Percentiles rank a stretch among this genome's conserved stretches.
These are phyloP conservation scores for Glonium stellatum DNA, from an alignment of 495 filamentous ascomycete genomes.

Conservation along the genomic window DNA sequence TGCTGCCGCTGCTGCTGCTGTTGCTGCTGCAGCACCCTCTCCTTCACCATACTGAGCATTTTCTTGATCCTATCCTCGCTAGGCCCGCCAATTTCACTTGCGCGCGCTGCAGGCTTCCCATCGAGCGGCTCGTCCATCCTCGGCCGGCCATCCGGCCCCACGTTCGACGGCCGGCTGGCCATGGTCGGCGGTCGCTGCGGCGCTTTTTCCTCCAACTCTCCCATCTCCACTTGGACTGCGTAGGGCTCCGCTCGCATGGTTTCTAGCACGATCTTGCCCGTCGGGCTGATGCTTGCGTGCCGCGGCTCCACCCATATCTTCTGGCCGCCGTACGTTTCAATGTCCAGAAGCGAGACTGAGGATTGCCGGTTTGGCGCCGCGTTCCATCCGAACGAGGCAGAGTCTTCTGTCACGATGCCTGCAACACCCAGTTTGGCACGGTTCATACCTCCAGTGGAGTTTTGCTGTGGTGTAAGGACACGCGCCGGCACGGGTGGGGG, in stretches of 20 bases:
- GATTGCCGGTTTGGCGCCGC: conserved; percentile 25
- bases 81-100: no score
- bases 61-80: no score
- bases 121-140: no score
- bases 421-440: conserved; percentile 31
- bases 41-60: no score
- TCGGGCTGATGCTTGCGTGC: conserved; percentile 51
- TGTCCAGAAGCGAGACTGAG: conserved; percentile 13
- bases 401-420: conserved; percentile 28
- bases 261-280: conserved; percentile 42
- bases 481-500: conserved; percentile 61
- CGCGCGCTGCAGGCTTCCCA: no score
- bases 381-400: no score
- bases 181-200: background rate
- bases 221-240: background rate
- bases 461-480: conserved; percentile 46
- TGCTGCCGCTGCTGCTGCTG: no score
- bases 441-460: background rate
- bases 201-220: background rate
- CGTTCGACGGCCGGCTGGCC: no score
- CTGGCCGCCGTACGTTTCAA: conserved; percentile 52
- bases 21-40: no score
- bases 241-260: background rate
- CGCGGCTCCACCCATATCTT: conserved; percentile 58
- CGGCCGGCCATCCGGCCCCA: no score